Evolutionary conservation across 164 flowering plant species (phyloP).

Genomic region (Echeveria elegans): DNA sequence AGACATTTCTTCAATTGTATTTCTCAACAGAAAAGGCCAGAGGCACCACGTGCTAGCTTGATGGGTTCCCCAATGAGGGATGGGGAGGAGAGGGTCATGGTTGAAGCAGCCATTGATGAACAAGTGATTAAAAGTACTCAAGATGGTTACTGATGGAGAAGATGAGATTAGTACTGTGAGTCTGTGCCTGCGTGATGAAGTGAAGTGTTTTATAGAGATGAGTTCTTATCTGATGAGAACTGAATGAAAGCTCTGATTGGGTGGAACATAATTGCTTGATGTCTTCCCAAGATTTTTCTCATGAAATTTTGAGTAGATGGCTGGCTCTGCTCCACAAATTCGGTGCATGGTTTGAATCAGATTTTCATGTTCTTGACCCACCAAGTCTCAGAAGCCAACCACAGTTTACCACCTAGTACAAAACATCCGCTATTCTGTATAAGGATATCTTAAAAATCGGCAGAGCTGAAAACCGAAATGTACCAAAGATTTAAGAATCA

Average conservation of each 20-base stretch:
- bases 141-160: slow-evolving; percentile 1
- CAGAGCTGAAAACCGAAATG: neutral
- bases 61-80: slow-evolving; percentile 11
- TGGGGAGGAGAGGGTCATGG: slow-evolving; percentile 14
- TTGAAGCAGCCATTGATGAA: slow-evolving; percentile 13
- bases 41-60: slow-evolving; percentile 10
- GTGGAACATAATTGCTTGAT: neutral
- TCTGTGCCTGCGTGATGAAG: neutral
- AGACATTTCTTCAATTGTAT: too few species aligned
- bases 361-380: neutral
- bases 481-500: neutral
- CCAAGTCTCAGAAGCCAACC: neutral
- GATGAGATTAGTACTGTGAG: neutral
- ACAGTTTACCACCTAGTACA: neutral
- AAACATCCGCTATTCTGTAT: neutral
- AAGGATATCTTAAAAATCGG: neutral
- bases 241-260: slow-evolving; percentile 1
- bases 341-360: neutral
- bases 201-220: neutral
- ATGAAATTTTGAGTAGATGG: neutral
- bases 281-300: neutral
- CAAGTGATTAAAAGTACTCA: neutral
- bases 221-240: slow-evolving; percentile 7
- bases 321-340: neutral
- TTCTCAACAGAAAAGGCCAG: slow-evolving; percentile 7